Conservation (phyloP, 805 yeast species). For the Yamadazyma scolyti region DNA sequence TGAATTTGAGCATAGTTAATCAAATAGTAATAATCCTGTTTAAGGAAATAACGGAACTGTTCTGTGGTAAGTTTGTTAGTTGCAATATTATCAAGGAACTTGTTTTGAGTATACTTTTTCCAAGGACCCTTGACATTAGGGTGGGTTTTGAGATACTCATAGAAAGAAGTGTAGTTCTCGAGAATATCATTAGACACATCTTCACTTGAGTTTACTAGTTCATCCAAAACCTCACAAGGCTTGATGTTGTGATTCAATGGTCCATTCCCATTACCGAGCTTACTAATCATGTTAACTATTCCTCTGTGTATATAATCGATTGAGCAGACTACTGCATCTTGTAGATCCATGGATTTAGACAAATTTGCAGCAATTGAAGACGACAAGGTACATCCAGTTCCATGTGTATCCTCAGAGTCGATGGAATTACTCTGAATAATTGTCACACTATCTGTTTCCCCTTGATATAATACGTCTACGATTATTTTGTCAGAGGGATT, state of each 20-base stretch:
- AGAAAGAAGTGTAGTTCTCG: slow-evolving; percentile 16
- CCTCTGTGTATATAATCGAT: slow-evolving; percentile 68
- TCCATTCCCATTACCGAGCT: slow-evolving; percentile 57
- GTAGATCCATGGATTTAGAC: slow-evolving; percentile 50
- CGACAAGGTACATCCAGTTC: slow-evolving; percentile 88
- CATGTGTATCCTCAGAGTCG: slow-evolving; percentile 63
- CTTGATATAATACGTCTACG: slow-evolving; percentile 53
- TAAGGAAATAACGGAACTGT: slow-evolving; percentile 51
- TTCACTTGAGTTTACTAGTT: slow-evolving; percentile 5
- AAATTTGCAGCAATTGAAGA: slow-evolving; percentile 75
- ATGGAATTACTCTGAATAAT: slow-evolving; percentile 46
- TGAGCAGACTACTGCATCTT: slow-evolving; percentile 50
- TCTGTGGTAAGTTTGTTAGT: slow-evolving; percentile 44
- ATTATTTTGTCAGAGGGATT: slow-evolving; percentile 25
- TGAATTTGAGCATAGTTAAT: slow-evolving; percentile 66
- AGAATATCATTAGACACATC: slow-evolving; percentile 2
- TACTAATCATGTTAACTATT: slow-evolving; percentile 41
- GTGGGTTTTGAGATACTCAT: slow-evolving; percentile 52
- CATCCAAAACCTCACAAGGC: slow-evolving; percentile 14
- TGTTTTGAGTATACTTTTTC: slow-evolving; percentile 58
- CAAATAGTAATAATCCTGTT: slow-evolving; percentile 69
- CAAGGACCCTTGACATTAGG: slow-evolving; percentile 54
- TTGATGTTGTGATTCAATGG: slow-evolving; percentile 68
- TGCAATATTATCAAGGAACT: slow-evolving; percentile 55
- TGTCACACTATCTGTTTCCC: slow-evolving; percentile 28